Conservation (phyloP, 495 filamentous ascomycete species). For the Xylaria telfairii region DNA sequence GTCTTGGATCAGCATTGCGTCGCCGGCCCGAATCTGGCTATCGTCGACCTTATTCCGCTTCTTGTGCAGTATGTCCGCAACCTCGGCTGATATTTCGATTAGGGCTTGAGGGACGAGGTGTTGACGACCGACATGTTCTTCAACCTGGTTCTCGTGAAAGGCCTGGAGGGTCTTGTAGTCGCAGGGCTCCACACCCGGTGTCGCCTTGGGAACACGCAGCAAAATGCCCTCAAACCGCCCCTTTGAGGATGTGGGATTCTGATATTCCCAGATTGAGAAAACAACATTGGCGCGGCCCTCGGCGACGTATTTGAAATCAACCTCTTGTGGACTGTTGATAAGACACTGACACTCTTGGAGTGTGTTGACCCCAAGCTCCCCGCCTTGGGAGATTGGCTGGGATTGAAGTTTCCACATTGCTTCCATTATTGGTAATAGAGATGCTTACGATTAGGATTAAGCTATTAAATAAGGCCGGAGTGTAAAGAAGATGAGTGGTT, state of each 20-base stretch:
- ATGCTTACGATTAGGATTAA: slow-evolving; percentile 5
- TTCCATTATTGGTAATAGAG: slow-evolving; percentile 2
- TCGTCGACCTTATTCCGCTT: slow-evolving; percentile 33
- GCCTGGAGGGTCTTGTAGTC: slow-evolving; percentile 60
- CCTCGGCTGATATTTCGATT: slow-evolving; percentile 54
- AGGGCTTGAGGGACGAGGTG: slow-evolving; percentile 68
- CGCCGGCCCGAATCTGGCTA: slow-evolving; percentile 63
- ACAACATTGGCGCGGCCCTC: slow-evolving; percentile 79
- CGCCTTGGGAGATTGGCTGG: slow-evolving; percentile 30
- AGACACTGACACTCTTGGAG: slow-evolving; percentile 30
- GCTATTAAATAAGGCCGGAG: not conserved
- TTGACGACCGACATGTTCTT: slow-evolving; percentile 61
- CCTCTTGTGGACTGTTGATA: slow-evolving; percentile 29
- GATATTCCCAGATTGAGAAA: slow-evolving; percentile 60
- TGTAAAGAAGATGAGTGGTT: not conserved
- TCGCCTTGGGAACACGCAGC: slow-evolving; percentile 70
- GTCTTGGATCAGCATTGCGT: slow-evolving; percentile 78
- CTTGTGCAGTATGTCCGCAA: slow-evolving; percentile 43
- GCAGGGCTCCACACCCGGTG: slow-evolving; percentile 54
- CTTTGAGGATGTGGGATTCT: slow-evolving; percentile 26
- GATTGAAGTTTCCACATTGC: slow-evolving; percentile 36
- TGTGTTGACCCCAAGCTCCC: slow-evolving; percentile 19
- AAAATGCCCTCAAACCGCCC: slow-evolving; percentile 56
- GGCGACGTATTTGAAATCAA: slow-evolving; percentile 45
- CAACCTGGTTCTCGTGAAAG: slow-evolving; percentile 64